Percentiles rank a stretch among this genome's conserved stretches.
These are phyloP conservation scores for Solanum habrochaites DNA, from an alignment of 257 asterid species.

Conservation along the genomic window DNA sequence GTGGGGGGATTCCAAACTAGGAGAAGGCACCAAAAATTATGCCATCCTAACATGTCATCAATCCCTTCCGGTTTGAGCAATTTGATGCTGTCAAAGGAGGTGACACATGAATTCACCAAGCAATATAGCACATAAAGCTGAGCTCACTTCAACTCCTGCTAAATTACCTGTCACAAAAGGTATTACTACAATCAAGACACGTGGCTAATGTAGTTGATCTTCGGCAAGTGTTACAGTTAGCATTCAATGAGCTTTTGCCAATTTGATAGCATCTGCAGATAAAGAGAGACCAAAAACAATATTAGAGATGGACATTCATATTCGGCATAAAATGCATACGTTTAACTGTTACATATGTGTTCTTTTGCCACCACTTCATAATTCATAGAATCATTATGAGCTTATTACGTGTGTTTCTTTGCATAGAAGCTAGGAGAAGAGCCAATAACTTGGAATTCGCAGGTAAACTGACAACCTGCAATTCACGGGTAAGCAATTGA, in stretches of 20 bases:
- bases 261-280: constrained; percentile 56
- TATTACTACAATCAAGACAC: constrained; percentile 57
- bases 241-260: constrained; percentile 36
- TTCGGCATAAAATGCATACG: background rate
- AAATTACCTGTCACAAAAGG: constrained; percentile 67
- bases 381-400: background rate
- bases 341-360: background rate
- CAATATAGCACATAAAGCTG: background rate
- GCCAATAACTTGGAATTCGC: background rate
- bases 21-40: background rate
- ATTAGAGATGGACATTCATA: background rate
- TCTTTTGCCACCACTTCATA: background rate
- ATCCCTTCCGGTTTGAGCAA: background rate
- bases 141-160: background rate
- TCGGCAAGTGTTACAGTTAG: constrained; percentile 66
- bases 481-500: background rate
- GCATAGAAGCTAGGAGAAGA: background rate
- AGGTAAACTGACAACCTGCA: no score
- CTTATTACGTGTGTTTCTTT: background rate
- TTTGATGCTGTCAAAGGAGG: background rate
- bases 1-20: background rate
- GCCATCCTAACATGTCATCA: background rate
- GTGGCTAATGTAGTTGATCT: constrained; percentile 51
- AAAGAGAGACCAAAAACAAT: background rate
- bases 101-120: background rate